Evolutionary conservation across 169 alveolate genomes (phyloP).

Genomic region (Eimeria brunetti): DNA sequence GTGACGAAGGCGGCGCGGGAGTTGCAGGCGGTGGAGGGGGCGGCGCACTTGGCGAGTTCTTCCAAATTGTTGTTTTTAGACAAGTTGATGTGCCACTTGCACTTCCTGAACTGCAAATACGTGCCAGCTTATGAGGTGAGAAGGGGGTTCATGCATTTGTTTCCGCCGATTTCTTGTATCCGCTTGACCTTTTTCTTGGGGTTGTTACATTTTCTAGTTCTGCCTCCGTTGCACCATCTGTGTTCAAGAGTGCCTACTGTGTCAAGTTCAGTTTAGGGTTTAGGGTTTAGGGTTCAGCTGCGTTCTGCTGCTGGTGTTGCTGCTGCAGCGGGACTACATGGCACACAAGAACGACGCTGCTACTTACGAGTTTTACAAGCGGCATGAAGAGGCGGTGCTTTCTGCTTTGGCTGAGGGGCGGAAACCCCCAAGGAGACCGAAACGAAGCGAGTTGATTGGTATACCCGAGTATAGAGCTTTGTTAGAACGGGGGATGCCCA

Average conservation of each 20-base stretch:
- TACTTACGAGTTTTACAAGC: conserved; percentile 79
- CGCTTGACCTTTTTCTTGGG: not conserved
- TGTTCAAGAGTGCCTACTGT: not conserved
- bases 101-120: conserved; percentile 82
- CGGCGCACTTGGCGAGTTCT: conserved; percentile 90
- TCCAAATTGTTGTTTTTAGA: conserved; percentile 93
- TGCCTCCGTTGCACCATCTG: too few species aligned
- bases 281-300: too few species aligned
- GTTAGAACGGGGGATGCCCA: conserved; percentile 70
- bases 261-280: not conserved
- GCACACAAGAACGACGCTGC: conserved; percentile 72
- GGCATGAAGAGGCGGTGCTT: conserved; percentile 81
- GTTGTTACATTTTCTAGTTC: not conserved
- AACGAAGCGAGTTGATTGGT: conserved; percentile 44
- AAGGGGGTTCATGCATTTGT: not conserved
- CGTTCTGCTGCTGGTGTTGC: not conserved
- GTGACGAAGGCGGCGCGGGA: conserved; percentile 83
- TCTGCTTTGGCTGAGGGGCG: conserved; percentile 82
- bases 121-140: conserved; percentile 87
- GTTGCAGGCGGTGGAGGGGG: conserved; percentile 84
- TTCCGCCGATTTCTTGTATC: too few species aligned
- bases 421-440: conserved; percentile 76
- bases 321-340: conserved; percentile 47
- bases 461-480: conserved; percentile 47
- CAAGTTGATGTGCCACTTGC: conserved; percentile 91